These are phyloP conservation scores for Quercus engelmannii DNA, from an alignment of 306 rosid species.

Conservation along the genomic window DNA sequence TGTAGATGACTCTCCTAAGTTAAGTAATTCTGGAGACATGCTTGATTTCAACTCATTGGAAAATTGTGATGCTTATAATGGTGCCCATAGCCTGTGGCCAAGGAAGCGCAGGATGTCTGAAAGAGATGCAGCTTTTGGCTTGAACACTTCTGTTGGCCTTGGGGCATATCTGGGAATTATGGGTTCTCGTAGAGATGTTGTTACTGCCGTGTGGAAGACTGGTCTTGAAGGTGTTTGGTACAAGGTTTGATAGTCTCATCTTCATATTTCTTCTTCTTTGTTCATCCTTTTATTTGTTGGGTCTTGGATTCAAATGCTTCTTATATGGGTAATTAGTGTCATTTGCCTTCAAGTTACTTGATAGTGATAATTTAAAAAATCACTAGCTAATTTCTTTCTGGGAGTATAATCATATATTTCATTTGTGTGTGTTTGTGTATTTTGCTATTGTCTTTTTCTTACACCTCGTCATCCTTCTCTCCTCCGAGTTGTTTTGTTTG, in stretches of 20 bases:
- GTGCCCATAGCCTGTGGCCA: conserved; percentile 83
- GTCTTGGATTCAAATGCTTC: conserved; percentile 6
- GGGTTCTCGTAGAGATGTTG: conserved; percentile 99
- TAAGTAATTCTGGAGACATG: conserved; percentile 49
- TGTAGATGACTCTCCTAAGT: conserved; percentile 60
- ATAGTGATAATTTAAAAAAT: neutral
- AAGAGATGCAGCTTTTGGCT: conserved; percentile 99
- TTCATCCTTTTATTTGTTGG: neutral
- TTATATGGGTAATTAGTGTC: conserved; percentile 11
- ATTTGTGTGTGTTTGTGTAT: neutral
- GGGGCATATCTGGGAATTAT: conserved; percentile 97
- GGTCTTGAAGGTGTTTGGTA: conserved; percentile 99
- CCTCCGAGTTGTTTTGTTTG: neutral
- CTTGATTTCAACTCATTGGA: conserved; percentile 62
- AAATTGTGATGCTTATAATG: conserved; percentile 49
- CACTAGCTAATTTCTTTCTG: neutral
- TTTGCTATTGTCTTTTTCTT: neutral
- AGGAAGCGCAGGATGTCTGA: conserved; percentile 98
- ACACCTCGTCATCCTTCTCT: neutral
- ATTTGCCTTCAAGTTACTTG: neutral
- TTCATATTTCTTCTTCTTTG: neutral
- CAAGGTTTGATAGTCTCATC: conserved; percentile 59
- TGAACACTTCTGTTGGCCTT: conserved; percentile 89
- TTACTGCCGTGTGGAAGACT: conserved; percentile 92
- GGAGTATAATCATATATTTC: neutral